These are phyloP conservation scores for Circinella minor DNA, from an alignment of 371 early-diverging fungal species.

Conservation along the genomic window DNA sequence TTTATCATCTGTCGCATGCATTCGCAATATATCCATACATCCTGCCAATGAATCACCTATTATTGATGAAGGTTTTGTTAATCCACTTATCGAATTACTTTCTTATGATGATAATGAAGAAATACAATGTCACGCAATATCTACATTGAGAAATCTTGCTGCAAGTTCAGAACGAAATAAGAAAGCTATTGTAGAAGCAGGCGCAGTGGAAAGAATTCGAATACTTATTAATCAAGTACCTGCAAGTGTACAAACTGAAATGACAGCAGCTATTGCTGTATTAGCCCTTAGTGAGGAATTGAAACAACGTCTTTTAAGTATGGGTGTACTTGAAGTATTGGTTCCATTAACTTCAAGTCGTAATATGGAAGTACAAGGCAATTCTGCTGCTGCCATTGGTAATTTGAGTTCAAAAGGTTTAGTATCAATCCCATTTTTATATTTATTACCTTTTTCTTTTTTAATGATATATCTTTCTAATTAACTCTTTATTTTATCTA, in stretches of 20 bases:
- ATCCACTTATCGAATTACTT: conserved; percentile 74
- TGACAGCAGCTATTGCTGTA: conserved; percentile 90
- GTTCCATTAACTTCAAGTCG: conserved; percentile 70
- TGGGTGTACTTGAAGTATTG: conserved; percentile 71
- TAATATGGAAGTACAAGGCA: conserved; percentile 82
- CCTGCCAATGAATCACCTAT: conserved; percentile 87
- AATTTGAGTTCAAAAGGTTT: conserved; percentile 78
- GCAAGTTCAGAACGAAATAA: conserved; percentile 85
- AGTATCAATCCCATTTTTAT: neutral
- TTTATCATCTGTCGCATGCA: conserved; percentile 90
- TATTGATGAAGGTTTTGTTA: conserved; percentile 81
- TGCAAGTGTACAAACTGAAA: conserved; percentile 76
- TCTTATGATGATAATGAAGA: conserved; percentile 79
- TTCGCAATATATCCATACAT: conserved; percentile 93
- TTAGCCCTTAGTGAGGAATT: conserved; percentile 82
- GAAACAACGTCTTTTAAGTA: conserved; percentile 69
- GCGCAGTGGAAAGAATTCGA: conserved; percentile 79
- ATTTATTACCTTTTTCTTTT: neutral
- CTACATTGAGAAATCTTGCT: conserved; percentile 86
- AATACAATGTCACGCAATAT: conserved; percentile 87
- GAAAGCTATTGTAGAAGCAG: conserved; percentile 77
- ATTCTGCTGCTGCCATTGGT: conserved; percentile 86
- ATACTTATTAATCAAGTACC: conserved; percentile 65
- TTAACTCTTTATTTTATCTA: conserved; percentile 6
- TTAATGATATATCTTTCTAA: neutral